These are phyloP conservation scores for Ceratonia siliqua DNA, from an alignment of 306 rosid genomes.

Conservation along the genomic window DNA sequence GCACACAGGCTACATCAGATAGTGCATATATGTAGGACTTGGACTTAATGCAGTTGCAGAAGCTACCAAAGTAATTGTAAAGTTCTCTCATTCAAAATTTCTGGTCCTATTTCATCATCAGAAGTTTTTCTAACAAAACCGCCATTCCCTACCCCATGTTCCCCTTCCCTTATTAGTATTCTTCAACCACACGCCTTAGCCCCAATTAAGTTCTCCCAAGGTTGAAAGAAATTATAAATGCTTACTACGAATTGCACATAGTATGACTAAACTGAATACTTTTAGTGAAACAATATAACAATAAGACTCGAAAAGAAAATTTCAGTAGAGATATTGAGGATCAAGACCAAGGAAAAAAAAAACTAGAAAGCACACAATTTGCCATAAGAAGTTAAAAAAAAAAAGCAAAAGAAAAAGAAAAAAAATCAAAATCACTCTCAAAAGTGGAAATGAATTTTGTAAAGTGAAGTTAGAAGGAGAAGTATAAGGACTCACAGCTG, in stretches of 20 bases:
- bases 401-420: too few species aligned
- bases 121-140: not conserved
- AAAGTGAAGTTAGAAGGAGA: too few species aligned
- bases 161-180: not conserved
- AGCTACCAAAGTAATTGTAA: not conserved
- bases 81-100: not conserved
- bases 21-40: not conserved
- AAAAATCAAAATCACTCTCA: too few species aligned
- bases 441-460: too few species aligned
- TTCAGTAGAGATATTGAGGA: too few species aligned
- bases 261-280: not conserved
- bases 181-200: not conserved
- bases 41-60: not conserved
- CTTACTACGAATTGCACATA: not conserved
- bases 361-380: too few species aligned
- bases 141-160: not conserved
- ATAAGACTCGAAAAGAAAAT: too few species aligned
- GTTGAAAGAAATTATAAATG: not conserved
- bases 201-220: not conserved
- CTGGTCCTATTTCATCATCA: not conserved
- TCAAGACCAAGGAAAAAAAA: too few species aligned
- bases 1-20: not conserved
- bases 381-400: too few species aligned
- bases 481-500: too few species aligned
- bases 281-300: not conserved